Conservation (phyloP, 805 yeast genomes). For the Cyberlindnera lachancei region DNA sequence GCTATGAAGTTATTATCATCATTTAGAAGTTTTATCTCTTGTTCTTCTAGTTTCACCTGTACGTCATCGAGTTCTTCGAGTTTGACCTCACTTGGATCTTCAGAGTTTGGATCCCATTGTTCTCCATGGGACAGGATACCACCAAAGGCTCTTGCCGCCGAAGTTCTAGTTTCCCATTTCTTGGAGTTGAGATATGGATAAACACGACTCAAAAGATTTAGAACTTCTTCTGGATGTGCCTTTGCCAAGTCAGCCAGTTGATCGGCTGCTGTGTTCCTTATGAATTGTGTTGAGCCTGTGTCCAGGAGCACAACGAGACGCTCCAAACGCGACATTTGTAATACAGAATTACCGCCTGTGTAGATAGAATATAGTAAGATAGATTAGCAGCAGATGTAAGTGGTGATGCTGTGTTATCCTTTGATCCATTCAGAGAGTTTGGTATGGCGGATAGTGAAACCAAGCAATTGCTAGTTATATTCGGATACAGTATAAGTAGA, state of each 20-base stretch:
- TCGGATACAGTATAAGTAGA: no score
- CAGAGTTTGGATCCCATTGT: conserved; percentile 71
- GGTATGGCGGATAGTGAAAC: no score
- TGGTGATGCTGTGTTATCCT: no score
- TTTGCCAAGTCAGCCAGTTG: conserved; percentile 91
- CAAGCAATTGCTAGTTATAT: no score
- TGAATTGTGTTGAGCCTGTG: conserved; percentile 91
- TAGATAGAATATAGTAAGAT: no score
- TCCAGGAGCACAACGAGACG: conserved; percentile 52
- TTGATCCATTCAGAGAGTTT: no score
- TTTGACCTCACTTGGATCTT: conserved; percentile 17
- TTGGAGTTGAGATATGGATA: conserved; percentile 77
- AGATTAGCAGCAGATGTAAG: no score
- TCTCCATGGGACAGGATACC: conserved; percentile 77
- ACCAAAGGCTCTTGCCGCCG: conserved; percentile 93
- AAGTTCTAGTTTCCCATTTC: conserved; percentile 94
- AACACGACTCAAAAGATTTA: conserved; percentile 76
- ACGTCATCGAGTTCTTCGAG: conserved; percentile 15
- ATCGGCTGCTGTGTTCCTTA: conserved; percentile 94
- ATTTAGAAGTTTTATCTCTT: conserved; percentile 19
- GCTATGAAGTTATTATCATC: conserved; percentile 35
- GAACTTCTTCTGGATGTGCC: conserved; percentile 88
- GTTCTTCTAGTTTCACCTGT: conserved; percentile 14
- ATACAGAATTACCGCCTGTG: no score
- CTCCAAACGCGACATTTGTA: conserved; percentile 32